Evolutionary conservation across 139 green algal genomes (phyloP), one percentile per base, ranked within the genome.

Genomic region (Chlamydomonas sp.): DNA sequence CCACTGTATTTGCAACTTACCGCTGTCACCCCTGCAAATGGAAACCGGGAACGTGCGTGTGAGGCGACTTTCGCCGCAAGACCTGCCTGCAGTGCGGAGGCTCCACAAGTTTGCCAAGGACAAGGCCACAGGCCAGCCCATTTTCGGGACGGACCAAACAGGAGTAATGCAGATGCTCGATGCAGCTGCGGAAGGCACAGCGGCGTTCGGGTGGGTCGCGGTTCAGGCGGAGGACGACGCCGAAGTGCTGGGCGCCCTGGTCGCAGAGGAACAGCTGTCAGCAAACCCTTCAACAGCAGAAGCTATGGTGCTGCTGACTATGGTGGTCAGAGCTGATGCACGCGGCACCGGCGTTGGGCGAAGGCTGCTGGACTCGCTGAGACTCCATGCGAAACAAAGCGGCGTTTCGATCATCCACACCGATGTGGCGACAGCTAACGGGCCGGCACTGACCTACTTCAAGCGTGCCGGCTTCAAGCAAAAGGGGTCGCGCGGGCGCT

Each of bases 381-480:
- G 63, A 20, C 59, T 59, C 5, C 62, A 16, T 17, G 74, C 60
- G 18, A 17, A n/a, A 4, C 10, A 7, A 6, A 9, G 6, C 14
- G 18, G 49, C 12, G n/a, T 2, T 17, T 59, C 60, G n/a, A 62
- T 16, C 69, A 9, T 31, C 49, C 17, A 75, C 17, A 85, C 80
- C 0, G 82, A 87, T 12, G 82, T 87, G 49, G 69, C 82, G 2
- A 2, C 17, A n/a, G 82, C 59, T 2, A 87, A 87, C 31, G 68
- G 3, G 10, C 17, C 82, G n/a, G 82, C 82, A 6, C 15, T 87
- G 10, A 12, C 12, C 15, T 87, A 80, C 20, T 87, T 87, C 72
- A 87, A 87, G 74, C n/a, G 73, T 0, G 31, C 74, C 31, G 83
- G 83, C 49, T 87, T 87, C 63, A 71, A 71, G 62, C 83, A 80